These are phyloP conservation scores for Eucalyptus rudis DNA, from an alignment of 345 rosid species.

Conservation along the genomic window DNA sequence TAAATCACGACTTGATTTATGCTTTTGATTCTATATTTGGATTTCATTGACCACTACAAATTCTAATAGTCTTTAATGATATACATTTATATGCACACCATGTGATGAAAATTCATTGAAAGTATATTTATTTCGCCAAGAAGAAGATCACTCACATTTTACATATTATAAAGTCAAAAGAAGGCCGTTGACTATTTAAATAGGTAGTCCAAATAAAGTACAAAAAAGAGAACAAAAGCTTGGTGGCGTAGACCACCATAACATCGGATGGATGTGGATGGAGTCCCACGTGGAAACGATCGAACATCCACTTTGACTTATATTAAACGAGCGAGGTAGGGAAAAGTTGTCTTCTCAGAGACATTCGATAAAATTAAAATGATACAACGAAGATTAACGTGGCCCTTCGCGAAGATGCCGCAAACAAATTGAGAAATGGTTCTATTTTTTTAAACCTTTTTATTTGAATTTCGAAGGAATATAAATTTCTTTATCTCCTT, in stretches of 20 bases:
- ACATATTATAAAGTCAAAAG: not conserved
- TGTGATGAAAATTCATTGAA: not conserved
- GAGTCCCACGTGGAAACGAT: not conserved
- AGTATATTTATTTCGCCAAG: not conserved
- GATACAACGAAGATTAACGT: not conserved
- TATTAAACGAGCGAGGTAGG: not conserved
- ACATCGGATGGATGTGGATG: not conserved
- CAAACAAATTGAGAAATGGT: not conserved
- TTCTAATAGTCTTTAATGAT: too few relatives aligned
- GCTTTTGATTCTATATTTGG: not conserved
- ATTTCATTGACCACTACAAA: not conserved
- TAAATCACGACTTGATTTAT: not conserved
- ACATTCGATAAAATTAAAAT: not conserved
- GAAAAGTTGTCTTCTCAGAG: not conserved
- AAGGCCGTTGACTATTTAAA: not conserved
- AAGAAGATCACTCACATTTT: not conserved
- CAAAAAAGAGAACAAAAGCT: not conserved
- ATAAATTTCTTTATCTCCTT: not conserved
- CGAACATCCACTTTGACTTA: not conserved
- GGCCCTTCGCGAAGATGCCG: not conserved
- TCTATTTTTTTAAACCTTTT: not conserved
- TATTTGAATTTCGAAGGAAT: not conserved
- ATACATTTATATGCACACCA: not conserved
- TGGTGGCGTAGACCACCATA: not conserved
- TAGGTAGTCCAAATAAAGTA: not conserved